Evolutionary conservation across 2,329 filamentous ascomycete species (phyloP), one percentile per base, ranked within the genome.

Genomic region (Alternaria consortialis): DNA sequence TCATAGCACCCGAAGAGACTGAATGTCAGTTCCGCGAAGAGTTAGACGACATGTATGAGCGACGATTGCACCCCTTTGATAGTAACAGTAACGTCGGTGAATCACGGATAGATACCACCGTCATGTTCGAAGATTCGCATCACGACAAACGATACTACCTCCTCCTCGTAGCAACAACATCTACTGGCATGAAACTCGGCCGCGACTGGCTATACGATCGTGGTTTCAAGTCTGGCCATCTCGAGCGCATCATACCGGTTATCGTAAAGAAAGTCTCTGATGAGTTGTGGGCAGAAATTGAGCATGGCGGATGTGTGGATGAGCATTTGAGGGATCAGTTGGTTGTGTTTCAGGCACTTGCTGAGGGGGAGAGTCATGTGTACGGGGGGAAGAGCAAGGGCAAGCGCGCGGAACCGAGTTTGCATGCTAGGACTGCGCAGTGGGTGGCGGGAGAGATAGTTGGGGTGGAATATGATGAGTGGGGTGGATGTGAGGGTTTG

Each of bases 261-360:
- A 74, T 87, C 37, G 79, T 82, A 4, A 74, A 80, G 31, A 71
- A 73, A 7, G 84, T 85, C 4, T 77, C 82, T 3, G 69, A 75
- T 1, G 77, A 82, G 9, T 73, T 88, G 34, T 67, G 80, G 0
- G 50, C 65, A 1, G 85, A 88, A 59, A 73, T 86, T 44, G 70
- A 75, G 12, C 77, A 81, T 59, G 79, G 76, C 0, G 81, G 84
- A 0, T 84, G 81, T 65, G 81, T 87, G 4, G 87, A 89, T 66
- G 80, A 82, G 68, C 80, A 82, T 62, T 81, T 87, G 81, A 77
- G 84, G 43, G 87, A 89, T 72, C 87, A 89, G 67, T 65, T 89
- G 27, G 83, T 88, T 1, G 80, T 89, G 0, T 89, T 87, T 58
- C 85, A 88, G 68, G 84, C 84, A 15, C 73, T 89, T 20, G 84